These are phyloP conservation scores for Naganishia antarctica DNA, from an alignment of 768 basidiomycete species.

Conservation along the genomic window DNA sequence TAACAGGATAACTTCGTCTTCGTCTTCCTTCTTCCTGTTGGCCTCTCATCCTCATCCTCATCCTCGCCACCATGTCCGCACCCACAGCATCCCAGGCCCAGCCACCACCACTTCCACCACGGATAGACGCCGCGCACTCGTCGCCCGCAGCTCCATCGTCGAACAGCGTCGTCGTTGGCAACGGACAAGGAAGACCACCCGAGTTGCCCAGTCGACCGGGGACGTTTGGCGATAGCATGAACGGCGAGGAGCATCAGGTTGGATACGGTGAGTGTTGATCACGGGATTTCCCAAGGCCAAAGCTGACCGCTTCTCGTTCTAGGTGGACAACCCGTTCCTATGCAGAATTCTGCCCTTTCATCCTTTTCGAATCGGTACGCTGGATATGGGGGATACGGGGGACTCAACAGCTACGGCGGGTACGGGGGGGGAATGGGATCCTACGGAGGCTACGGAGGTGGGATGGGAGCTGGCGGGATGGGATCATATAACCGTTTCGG, in stretches of 20 bases:
- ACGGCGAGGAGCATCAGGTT: not conserved
- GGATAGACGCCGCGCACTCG: not conserved
- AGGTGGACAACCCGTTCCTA: slow-evolving; percentile 10
- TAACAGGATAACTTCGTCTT: too few relatives aligned
- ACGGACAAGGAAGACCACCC: not conserved
- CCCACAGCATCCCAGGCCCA: not conserved
- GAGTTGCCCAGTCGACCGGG: not conserved
- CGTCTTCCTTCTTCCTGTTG: not conserved
- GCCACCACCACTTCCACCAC: slow-evolving; percentile 1
- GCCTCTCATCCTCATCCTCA: not conserved
- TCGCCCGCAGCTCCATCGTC: not conserved
- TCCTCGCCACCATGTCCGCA: not conserved
- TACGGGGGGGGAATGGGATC: slow-evolving; percentile 15
- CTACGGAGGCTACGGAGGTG: slow-evolving; percentile 33
- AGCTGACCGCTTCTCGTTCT: not conserved
- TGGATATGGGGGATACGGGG: slow-evolving; percentile 12
- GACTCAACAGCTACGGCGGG: slow-evolving; percentile 1
- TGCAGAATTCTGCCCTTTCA: slow-evolving; percentile 13
- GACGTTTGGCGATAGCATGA: not conserved
- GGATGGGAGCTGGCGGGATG: not conserved
- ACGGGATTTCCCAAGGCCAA: too few relatives aligned
- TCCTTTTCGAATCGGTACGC: slow-evolving; percentile 18
- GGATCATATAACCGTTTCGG: slow-evolving; percentile 31
- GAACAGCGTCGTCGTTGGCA: not conserved
- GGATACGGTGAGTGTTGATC: not conserved